A percentile compares a stretch with the other conserved stretches of the same genome.
Evolutionary conservation across 2,329 filamentous ascomycete species (phyloP).

Genomic region (Penicillium vulpinum): DNA sequence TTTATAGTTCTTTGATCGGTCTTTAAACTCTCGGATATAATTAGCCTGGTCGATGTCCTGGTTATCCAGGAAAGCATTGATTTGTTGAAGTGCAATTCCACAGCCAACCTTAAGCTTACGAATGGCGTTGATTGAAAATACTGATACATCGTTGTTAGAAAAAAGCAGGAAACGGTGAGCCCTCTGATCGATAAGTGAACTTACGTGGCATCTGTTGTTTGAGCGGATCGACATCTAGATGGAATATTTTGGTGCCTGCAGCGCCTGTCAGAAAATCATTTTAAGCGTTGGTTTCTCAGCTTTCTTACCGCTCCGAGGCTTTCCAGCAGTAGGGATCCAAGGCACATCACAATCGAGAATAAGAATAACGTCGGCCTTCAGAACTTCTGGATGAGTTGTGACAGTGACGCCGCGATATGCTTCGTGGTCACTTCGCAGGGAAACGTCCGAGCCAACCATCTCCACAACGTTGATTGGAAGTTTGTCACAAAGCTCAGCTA

Average conservation of each 20-base stretch:
- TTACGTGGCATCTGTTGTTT: constrained; percentile 71
- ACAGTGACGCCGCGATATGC: constrained; percentile 69
- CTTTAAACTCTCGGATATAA: constrained; percentile 10
- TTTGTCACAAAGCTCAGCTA: constrained; percentile 48
- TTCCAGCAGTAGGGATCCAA: constrained; percentile 76
- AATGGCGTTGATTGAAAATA: constrained; percentile 50
- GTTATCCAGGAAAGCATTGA: constrained; percentile 35
- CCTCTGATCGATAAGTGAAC: constrained; percentile 54
- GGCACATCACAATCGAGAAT: constrained; percentile 86
- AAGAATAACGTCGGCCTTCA: constrained; percentile 75
- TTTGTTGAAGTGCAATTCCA: constrained; percentile 52
- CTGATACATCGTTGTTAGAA: constrained; percentile 26
- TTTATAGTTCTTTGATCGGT: constrained; percentile 7
- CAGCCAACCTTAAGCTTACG: constrained; percentile 45
- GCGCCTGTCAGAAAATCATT: constrained; percentile 25
- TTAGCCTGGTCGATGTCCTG: background rate
- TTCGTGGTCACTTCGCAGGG: constrained; percentile 43
- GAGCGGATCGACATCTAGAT: constrained; percentile 65
- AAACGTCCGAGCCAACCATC: constrained; percentile 51
- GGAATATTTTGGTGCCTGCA: constrained; percentile 57
- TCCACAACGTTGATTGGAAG: constrained; percentile 52
- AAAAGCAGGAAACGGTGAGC: background rate
- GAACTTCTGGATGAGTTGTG: constrained; percentile 70
- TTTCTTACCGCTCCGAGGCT: constrained; percentile 39
- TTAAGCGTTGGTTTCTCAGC: accelerated